phyloP scores from a whole-genome alignment of 78 protist species.

The Dictyostelium capitatum region DNA sequence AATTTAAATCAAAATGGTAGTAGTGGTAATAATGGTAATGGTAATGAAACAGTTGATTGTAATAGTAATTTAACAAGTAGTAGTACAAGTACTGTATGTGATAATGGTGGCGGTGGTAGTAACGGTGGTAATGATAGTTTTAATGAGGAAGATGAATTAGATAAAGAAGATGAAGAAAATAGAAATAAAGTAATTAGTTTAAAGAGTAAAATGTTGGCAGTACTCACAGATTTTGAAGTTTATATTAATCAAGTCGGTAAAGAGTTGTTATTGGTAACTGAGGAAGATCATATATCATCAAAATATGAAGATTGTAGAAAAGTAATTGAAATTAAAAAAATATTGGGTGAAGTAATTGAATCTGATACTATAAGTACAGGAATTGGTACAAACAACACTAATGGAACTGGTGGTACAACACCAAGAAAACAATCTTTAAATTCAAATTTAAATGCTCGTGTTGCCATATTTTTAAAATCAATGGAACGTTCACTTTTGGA shows the following conservation, averaged over 20 bases:
- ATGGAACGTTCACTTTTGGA: constrained; percentile 72
- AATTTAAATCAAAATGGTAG: neutral
- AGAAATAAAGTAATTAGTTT: constrained; percentile 5
- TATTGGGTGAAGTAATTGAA: constrained; percentile 58
- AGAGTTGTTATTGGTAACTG: neutral
- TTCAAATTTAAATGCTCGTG: constrained; percentile 20
- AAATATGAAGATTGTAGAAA: constrained; percentile 70
- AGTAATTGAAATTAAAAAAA: constrained; percentile 49
- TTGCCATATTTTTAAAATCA: constrained; percentile 57
- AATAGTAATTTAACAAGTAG: constrained; percentile 48
- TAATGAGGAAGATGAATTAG: constrained; percentile 18
- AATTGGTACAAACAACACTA: neutral
- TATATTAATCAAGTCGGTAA: constrained; percentile 16
- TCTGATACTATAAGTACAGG: constrained; percentile 17
- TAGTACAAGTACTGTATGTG: constrained; percentile 11
- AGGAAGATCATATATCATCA: constrained; percentile 55
- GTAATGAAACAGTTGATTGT: neutral
- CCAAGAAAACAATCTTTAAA: constrained; percentile 25
- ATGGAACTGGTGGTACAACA: neutral
- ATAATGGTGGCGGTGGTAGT: neutral
- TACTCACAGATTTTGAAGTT: constrained; percentile 5
- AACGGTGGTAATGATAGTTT: neutral
- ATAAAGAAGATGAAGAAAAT: constrained; percentile 57
- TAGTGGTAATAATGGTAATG: neutral
- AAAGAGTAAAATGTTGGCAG: constrained; percentile 39